Base-by-base conservation (phyloP, 2,329 filamentous ascomycete species). In the Rutstroemia sp. region DNA sequence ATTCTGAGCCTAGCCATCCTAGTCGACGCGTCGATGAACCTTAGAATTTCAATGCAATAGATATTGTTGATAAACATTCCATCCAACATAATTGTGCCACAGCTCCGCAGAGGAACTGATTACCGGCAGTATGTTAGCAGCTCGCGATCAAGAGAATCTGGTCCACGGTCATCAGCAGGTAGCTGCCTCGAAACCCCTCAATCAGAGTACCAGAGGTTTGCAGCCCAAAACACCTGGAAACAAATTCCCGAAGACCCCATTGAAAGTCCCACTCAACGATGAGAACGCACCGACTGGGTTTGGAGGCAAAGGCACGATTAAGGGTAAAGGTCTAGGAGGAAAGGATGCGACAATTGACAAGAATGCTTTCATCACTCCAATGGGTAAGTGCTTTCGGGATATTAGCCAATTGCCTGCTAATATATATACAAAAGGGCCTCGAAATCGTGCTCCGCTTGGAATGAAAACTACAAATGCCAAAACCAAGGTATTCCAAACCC, bases 391-490 rank as follows among this genome's bases (percentile, higher is more conserved):
- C 12, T 37, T 23, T 25, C 5, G 17, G n/a, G 78, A 59, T 79
- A 60, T 79, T 65, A 56, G 48, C 23, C 27, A 21, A 23, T 3
- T 41, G 14, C 34, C 7, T 44, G 14, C n/a, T 48, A 14, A 48
- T 19, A n/a, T 27, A 34, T 23, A 23, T 8, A 1, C 16, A 27
- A 16, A 41, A 68, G 69, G 68, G 58, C 61, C 85, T 51, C 83
- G 84, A 58, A 85, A 77, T 58, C 84, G 92, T 66, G 91, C 92
- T 39, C 88, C 90, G 12, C 76, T 99, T 48, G 92, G 92, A 37
- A 87, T 89, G 78, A 99, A 99, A 73, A 97, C 92, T 1, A 97
- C 94, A 52, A 99, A 99, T 71, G 90, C 89, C 54, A 97, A 95
- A 76, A 81, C 86, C 58, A 82, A 78, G 68, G 78, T 77, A 50